Base-by-base conservation (phyloP, 2,329 filamentous ascomycete species). In the Chaetomium sp. region DNA sequence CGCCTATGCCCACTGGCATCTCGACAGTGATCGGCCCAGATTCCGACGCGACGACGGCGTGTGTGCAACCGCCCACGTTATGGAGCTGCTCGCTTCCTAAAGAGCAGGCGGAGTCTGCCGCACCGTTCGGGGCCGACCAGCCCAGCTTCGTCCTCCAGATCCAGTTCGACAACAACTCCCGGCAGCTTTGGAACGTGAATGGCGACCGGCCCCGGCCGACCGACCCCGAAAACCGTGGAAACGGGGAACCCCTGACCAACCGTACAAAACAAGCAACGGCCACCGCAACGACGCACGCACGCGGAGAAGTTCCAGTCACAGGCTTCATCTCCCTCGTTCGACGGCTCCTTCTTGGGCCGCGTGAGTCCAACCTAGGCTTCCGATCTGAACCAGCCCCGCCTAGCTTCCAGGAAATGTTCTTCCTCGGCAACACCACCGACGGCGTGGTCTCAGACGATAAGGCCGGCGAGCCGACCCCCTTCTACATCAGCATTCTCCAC, bases 1-100 rank as follows among this genome's bases (percentile, higher is more conserved):
- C 91, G 14, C 87, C 91, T 0, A 89, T 96, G 65, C 89, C 89
- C 1, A 92, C 88, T 0, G 92, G 91, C 0, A 79, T 92, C 14
- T 79, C 89, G 58, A 95, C 89, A 0, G 79, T 96, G 12, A 81
- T 88, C 12, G 87, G 86, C 5, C 83, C 90, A 0, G 81, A 88
- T 49, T 79, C 80, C 0, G 72, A 79, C 1, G 73, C 81, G n/a
- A 79, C 82, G 53, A 81, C 81, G 27, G 82, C 80, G 6, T 97
- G 91, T 63, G 84, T 91, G 4, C 74, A 78, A 6, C 87, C 87
- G 0, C 76, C 82, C 8, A 88, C 87, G 0, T 70, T 94, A 53
- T 97, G 91, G 91, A 95, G 87, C 67, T 97, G 91, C 69, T 80
- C 85, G 9, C 71, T 95, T 12, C 90, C 91, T 2, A 90, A 90